A percentile compares a stretch with the other conserved stretches of the same genome.
phyloP scores from a whole-genome alignment of 192 early-diverging fungal species.

The Podochytrium sp. region DNA sequence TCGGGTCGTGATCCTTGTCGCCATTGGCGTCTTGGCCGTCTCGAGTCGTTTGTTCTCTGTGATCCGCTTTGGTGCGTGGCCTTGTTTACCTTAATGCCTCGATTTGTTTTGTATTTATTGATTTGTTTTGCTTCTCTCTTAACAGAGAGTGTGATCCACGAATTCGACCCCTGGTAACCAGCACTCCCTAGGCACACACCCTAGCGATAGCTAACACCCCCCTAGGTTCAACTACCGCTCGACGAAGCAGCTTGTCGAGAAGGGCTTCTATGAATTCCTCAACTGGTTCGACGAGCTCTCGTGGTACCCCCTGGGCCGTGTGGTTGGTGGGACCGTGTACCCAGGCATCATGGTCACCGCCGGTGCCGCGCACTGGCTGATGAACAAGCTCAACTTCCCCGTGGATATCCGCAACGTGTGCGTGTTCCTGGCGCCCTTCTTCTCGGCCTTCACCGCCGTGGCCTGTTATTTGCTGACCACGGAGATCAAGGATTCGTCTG shows the following conservation, averaged over 20 bases:
- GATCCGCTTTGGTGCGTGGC: constrained; percentile 74
- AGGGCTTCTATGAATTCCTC: constrained; percentile 97
- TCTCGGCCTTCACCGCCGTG: constrained; percentile 94
- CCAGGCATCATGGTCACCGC: constrained; percentile 99
- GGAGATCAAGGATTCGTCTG: constrained; percentile 89
- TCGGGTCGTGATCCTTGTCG: constrained; percentile 84
- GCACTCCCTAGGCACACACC: not conserved
- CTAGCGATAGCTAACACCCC: not conserved
- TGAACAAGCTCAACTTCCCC: constrained; percentile 92
- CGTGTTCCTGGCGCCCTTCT: constrained; percentile 95
- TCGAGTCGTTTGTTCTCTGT: constrained; percentile 95
- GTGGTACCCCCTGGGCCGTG: constrained; percentile 98
- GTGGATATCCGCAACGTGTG: constrained; percentile 99
- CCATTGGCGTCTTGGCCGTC: constrained; percentile 87
- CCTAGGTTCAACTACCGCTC: constrained; percentile 96
- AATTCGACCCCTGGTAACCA: constrained; percentile 92
- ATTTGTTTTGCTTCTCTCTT: not conserved
- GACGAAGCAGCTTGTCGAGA: constrained; percentile 87
- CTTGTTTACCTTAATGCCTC: not conserved
- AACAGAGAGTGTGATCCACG: constrained; percentile 96
- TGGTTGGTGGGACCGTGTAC: constrained; percentile 99
- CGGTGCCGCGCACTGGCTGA: constrained; percentile 90
- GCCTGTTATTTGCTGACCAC: constrained; percentile 92
- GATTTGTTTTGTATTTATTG: not conserved
- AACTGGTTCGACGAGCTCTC: constrained; percentile 99